Evolutionary conservation across 2,329 filamentous ascomycete genomes (phyloP).

Genomic region (Neospermospora avenae): DNA sequence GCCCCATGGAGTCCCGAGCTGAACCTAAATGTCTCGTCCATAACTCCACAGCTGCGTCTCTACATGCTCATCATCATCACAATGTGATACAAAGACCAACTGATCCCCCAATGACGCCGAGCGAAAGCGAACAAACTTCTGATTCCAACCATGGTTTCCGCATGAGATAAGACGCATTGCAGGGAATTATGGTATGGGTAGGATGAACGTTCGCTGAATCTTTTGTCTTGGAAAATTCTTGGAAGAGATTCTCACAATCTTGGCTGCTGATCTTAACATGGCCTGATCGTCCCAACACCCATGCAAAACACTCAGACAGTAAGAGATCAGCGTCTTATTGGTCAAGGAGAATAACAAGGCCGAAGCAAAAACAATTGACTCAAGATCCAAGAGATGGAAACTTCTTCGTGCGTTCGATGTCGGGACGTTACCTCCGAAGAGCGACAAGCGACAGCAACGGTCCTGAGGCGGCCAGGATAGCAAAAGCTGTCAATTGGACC

Average conservation of each 20-base stretch:
- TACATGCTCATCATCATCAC: no score
- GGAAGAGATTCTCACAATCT: neutral
- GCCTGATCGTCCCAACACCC: neutral
- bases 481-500: neutral
- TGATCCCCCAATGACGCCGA: no score
- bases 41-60: no score
- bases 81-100: no score
- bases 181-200: neutral
- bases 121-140: neutral
- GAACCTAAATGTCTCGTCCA: neutral
- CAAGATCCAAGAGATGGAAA: neutral
- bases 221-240: conserved; percentile 1
- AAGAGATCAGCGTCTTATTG: neutral
- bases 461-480: neutral
- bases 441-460: neutral
- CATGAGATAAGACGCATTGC: neutral
- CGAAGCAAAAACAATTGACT: neutral
- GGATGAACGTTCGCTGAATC: conserved; percentile 2
- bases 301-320: neutral
- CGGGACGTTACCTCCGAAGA: neutral
- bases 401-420: conserved; percentile 3
- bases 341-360: conserved; percentile 1
- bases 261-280: neutral
- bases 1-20: conserved; percentile 2
- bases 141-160: neutral